Evolutionary conservation across 495 filamentous ascomycete species (phyloP).

Genomic region (Alectoria sarmentosa): DNA sequence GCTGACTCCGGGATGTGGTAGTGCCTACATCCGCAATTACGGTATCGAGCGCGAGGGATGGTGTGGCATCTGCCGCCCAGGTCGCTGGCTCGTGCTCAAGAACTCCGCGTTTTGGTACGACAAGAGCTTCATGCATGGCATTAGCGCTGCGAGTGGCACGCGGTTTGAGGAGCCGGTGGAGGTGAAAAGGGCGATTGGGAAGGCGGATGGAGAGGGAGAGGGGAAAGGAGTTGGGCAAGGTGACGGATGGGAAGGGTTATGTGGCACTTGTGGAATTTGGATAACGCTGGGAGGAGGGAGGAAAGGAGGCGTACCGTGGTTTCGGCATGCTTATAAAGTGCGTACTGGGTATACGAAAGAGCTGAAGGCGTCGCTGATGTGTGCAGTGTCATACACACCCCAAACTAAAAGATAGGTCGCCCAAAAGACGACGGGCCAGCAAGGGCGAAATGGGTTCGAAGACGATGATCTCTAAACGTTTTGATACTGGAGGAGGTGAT

Average conservation of each 20-base stretch:
- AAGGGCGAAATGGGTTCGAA: not conserved
- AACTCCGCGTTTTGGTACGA: constrained; percentile 85
- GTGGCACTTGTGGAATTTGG: constrained; percentile 72
- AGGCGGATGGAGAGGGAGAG: constrained; percentile 56
- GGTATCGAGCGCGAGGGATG: constrained; percentile 79
- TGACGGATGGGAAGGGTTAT: constrained; percentile 75
- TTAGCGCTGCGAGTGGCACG: constrained; percentile 67
- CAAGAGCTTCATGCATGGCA: constrained; percentile 74
- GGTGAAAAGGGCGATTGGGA: not conserved
- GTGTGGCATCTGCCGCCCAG: constrained; percentile 79
- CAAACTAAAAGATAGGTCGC: constrained; percentile 65
- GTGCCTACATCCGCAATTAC: constrained; percentile 65
- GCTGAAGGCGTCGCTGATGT: not conserved
- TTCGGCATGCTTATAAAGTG: constrained; percentile 78
- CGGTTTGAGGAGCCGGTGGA: constrained; percentile 45
- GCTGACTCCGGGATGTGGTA: too few relatives aligned
- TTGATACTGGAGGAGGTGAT: not conserved
- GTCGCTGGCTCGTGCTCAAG: constrained; percentile 74
- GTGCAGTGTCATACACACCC: constrained; percentile 64
- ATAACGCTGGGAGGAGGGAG: constrained; percentile 72
- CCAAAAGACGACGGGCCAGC: constrained; percentile 58
- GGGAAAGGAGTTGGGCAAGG: constrained; percentile 62
- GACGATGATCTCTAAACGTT: not conserved
- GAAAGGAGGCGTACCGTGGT: constrained; percentile 83
- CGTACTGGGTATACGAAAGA: constrained; percentile 20